phyloP scores from a whole-genome alignment of 2,329 filamentous ascomycete genomes.

The Colletotrichum sublineola region DNA sequence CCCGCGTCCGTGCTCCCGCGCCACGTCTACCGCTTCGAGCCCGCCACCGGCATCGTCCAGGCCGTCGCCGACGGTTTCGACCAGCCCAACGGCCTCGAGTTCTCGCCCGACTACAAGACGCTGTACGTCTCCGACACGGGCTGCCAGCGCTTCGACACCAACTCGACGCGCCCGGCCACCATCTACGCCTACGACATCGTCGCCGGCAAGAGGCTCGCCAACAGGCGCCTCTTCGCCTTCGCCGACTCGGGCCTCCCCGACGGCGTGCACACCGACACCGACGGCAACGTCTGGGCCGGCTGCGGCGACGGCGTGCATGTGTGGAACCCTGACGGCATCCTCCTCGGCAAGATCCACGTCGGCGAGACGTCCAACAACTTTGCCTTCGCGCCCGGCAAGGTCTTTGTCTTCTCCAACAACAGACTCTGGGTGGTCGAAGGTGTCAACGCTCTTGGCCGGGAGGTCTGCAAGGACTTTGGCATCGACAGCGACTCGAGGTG shows the following conservation, averaged over 20 bases:
- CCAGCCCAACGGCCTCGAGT: conserved; percentile 60
- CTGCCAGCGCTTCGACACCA: conserved; percentile 11
- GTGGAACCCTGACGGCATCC: conserved; percentile 59
- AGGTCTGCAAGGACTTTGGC: conserved; percentile 46
- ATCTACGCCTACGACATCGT: conserved; percentile 41
- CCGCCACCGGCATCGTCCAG: conserved; percentile 53
- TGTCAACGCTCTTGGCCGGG: conserved; percentile 43
- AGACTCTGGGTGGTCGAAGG: conserved; percentile 51
- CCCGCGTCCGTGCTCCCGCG: conserved; percentile 58
- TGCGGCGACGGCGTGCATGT: conserved; percentile 64
- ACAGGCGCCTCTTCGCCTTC: conserved; percentile 64
- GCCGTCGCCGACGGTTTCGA: conserved; percentile 63
- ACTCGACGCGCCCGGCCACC: conserved; percentile 28
- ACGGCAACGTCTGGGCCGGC: conserved; percentile 63
- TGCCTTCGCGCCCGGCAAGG: conserved; percentile 58
- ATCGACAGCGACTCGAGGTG: conserved; percentile 32
- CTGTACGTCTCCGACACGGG: conserved; percentile 62
- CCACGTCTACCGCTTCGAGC: conserved; percentile 63
- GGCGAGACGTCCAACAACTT: conserved; percentile 61
- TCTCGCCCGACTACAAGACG: conserved; percentile 59
- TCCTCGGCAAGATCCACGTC: conserved; percentile 60
- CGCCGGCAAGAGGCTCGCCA: conserved; percentile 45
- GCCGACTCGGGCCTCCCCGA: conserved; percentile 61
- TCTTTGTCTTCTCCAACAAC: conserved; percentile 64
- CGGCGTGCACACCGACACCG: conserved; percentile 59